A percentile compares a stretch with the other conserved stretches of the same genome.
Evolutionary conservation across 768 basidiomycete species (phyloP).

Genomic region (Panaeolus cyanescens): DNA sequence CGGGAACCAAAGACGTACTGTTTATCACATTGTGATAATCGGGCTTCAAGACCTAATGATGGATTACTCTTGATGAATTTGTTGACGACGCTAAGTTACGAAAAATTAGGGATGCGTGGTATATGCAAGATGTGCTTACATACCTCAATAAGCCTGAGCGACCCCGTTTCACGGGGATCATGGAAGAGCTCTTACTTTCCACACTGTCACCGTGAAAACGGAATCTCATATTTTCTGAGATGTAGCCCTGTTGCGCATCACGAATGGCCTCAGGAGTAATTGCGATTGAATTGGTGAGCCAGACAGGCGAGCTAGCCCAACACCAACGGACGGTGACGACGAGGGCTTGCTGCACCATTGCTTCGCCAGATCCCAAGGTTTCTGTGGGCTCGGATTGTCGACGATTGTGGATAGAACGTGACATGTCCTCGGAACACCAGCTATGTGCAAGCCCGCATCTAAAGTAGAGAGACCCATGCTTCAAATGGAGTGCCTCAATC

Average conservation of each 20-base stretch:
- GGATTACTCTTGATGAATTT: background rate
- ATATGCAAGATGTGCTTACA: background rate
- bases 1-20: background rate
- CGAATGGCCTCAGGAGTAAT: background rate
- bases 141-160: background rate
- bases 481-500: background rate
- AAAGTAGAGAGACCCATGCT: background rate
- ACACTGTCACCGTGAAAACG: background rate
- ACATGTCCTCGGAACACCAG: background rate
- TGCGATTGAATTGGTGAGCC: background rate
- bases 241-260: background rate
- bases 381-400: too few relatives aligned
- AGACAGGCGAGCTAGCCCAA: background rate
- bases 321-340: background rate
- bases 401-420: background rate
- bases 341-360: background rate
- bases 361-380: too few relatives aligned
- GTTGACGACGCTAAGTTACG: background rate
- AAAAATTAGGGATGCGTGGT: background rate
- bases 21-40: background rate
- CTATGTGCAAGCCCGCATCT: background rate
- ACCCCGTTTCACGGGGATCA: background rate
- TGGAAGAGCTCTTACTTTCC: background rate
- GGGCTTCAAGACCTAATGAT: background rate
- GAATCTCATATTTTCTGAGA: background rate